phyloP scores from a whole-genome alignment of 495 filamentous ascomycete genomes.

The Lophiostoma macrostomum region DNA sequence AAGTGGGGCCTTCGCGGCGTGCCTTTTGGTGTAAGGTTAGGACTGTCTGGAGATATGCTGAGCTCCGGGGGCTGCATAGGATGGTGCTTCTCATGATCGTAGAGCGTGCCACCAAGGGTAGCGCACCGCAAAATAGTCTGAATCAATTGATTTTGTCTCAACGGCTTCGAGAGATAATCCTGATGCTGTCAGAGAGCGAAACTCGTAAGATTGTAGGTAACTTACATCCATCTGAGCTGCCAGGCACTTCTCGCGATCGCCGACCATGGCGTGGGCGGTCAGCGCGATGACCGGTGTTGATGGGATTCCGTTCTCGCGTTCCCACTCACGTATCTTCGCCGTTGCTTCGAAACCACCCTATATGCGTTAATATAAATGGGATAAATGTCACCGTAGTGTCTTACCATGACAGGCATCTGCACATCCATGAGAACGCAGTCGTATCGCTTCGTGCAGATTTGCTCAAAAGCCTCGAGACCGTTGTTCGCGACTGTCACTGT shows the following conservation, averaged over 20 bases:
- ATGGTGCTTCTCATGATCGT: slow-evolving; percentile 53
- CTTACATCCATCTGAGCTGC: slow-evolving; percentile 87
- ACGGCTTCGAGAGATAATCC: slow-evolving; percentile 95
- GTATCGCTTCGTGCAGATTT: slow-evolving; percentile 83
- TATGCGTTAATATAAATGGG: too few relatives aligned
- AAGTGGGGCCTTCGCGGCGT: slow-evolving; percentile 26
- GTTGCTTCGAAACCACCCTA: slow-evolving; percentile 97
- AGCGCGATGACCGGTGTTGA: slow-evolving; percentile 95
- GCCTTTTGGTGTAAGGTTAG: slow-evolving; percentile 7
- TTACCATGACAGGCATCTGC: slow-evolving; percentile 97
- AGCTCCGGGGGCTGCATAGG: slow-evolving; percentile 17
- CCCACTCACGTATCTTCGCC: slow-evolving; percentile 92
- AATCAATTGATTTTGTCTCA: slow-evolving; percentile 97
- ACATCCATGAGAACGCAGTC: slow-evolving; percentile 99
- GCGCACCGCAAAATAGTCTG: slow-evolving; percentile 88
- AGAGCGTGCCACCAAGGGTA: slow-evolving; percentile 79
- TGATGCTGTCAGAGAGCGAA: slow-evolving; percentile 8
- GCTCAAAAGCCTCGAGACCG: slow-evolving; percentile 85
- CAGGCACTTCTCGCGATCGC: slow-evolving; percentile 96
- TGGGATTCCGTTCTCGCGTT: slow-evolving; percentile 69
- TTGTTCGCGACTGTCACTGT: slow-evolving; percentile 95
- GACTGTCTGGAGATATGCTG: slow-evolving; percentile 15
- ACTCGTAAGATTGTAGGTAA: neutral
- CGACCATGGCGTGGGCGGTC: slow-evolving; percentile 98
- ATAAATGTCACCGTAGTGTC: too few relatives aligned